A percentile compares a stretch with the other conserved stretches of the same genome.
phyloP scores from a whole-genome alignment of 73 alveolate genomes.

The Breviolum minutum region DNA sequence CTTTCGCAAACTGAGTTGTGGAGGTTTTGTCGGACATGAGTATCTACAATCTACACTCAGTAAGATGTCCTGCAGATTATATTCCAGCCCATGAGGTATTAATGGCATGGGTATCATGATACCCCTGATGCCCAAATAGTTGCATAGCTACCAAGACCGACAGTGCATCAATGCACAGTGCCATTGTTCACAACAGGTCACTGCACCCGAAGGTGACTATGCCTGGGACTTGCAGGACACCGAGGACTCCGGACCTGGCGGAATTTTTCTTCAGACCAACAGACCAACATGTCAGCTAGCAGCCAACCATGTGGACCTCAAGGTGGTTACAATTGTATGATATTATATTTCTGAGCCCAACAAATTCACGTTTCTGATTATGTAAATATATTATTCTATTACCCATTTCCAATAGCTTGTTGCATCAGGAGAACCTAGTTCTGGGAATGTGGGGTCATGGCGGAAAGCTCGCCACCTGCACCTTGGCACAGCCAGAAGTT shows the following conservation, averaged over 20 bases:
- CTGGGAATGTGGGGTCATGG: slow-evolving; percentile 74
- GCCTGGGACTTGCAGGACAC: slow-evolving; percentile 49
- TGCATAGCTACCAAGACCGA: too few relatives aligned
- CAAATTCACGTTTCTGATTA: neutral
- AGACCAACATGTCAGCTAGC: neutral
- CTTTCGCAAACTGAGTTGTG: neutral
- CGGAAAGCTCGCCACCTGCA: slow-evolving; percentile 70
- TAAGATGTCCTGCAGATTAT: too few relatives aligned
- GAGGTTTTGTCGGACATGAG: too few relatives aligned
- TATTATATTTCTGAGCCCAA: neutral
- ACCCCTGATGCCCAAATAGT: too few relatives aligned
- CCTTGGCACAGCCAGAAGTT: slow-evolving; percentile 14
- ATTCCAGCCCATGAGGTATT: too few relatives aligned
- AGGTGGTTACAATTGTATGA: neutral
- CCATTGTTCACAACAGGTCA: neutral
- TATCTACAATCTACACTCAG: too few relatives aligned
- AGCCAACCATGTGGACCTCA: neutral
- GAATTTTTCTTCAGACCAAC: too few relatives aligned
- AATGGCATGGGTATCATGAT: too few relatives aligned
- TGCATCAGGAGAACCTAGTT: slow-evolving; percentile 28
- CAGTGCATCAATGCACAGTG: too few relatives aligned
- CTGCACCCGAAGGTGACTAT: neutral
- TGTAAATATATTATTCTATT: too few relatives aligned
- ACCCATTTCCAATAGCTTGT: too few relatives aligned
- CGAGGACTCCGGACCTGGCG: neutral